These are phyloP conservation scores for Neotropicomus parvogracilis DNA, from an alignment of 1,284 basidiomycete genomes.

Conservation along the genomic window DNA sequence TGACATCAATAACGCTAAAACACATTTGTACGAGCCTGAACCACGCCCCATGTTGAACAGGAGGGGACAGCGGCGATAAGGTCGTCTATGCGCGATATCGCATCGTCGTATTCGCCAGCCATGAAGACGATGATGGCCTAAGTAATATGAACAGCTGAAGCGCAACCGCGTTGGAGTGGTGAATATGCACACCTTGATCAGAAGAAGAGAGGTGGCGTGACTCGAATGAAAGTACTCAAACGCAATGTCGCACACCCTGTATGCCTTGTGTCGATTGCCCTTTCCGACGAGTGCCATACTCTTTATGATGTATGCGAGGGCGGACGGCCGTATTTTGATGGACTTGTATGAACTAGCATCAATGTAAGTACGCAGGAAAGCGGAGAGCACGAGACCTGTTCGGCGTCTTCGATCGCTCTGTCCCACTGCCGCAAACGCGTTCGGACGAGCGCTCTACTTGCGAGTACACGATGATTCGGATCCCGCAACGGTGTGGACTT, in stretches of 20 bases:
- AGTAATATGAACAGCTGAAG: background rate
- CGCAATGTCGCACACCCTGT: background rate
- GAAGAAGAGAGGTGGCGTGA: background rate
- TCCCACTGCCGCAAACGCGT: background rate
- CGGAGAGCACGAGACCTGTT: background rate
- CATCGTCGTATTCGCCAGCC: background rate
- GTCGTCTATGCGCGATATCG: background rate
- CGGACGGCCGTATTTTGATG: background rate
- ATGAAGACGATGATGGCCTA: background rate
- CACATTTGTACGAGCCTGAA: background rate
- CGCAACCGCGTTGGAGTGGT: too few relatives aligned
- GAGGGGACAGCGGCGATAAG: background rate
- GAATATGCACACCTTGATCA: background rate
- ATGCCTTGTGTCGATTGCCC: background rate
- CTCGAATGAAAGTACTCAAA: background rate
- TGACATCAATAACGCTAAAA: too few relatives aligned
- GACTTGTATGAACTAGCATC: background rate
- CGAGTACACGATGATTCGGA: background rate
- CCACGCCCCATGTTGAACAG: background rate
- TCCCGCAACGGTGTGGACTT: too few relatives aligned
- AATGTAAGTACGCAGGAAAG: too few relatives aligned
- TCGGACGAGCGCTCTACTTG: background rate
- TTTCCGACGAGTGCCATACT: background rate
- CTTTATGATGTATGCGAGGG: background rate
- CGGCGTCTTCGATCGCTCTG: background rate